These are phyloP conservation scores for Pleurostoma richardsiae DNA, from an alignment of 2,329 filamentous ascomycete genomes.

Conservation along the genomic window DNA sequence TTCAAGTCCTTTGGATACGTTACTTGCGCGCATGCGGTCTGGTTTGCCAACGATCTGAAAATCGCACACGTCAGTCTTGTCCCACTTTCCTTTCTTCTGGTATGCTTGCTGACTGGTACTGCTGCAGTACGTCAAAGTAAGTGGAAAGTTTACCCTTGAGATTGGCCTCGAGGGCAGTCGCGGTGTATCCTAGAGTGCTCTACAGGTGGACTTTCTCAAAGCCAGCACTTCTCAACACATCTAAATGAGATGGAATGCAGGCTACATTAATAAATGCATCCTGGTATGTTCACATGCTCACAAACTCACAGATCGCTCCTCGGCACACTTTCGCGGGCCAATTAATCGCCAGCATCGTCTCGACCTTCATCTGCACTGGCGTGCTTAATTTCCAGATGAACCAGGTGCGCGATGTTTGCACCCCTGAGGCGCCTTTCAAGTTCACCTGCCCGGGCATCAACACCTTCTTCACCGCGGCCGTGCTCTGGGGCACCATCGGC, in stretches of 20 bases:
- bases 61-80: constrained; percentile 13
- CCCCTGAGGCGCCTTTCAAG: constrained; percentile 37
- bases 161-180: too few species aligned
- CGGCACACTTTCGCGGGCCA: constrained; percentile 55
- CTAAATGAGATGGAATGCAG: too few species aligned
- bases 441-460: constrained; percentile 48
- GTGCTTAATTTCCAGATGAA: constrained; percentile 43
- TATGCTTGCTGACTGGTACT: too few species aligned
- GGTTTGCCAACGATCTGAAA: constrained; percentile 32
- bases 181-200: too few species aligned
- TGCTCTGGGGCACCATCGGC: constrained; percentile 51
- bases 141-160: too few species aligned
- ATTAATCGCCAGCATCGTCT: constrained; percentile 51
- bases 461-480: constrained; percentile 51
- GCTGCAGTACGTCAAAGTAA: too few species aligned
- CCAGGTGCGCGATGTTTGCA: constrained; percentile 44
- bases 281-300: constrained; percentile 14
- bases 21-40: constrained; percentile 42
- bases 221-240: too few species aligned
- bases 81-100: too few species aligned
- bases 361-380: constrained; percentile 44
- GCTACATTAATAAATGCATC: constrained; percentile 6
- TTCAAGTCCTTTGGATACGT: constrained; percentile 34
- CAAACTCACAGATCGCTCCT: constrained; percentile 44
- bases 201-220: too few species aligned